Evolutionary conservation across 2,329 filamentous ascomycete genomes (phyloP), one percentile per base, ranked within the genome.

Genomic region (Leptosphaerulina australis): DNA sequence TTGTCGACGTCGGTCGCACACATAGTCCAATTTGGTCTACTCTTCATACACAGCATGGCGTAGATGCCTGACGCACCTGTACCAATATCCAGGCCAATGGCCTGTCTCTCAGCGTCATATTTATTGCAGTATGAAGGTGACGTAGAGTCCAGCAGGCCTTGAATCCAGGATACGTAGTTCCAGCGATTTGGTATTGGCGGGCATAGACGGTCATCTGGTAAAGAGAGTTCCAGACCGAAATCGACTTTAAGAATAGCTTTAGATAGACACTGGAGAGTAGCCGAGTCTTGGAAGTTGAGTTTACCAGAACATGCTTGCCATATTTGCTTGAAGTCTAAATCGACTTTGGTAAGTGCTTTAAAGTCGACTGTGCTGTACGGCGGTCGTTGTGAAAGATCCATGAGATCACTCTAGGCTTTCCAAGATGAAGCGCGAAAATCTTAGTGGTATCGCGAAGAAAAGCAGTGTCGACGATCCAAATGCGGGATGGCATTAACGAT

Each of bases 21-120:
- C 63, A 74, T 71, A 4, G 53, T 55, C 92, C 92, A 97, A 3
- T 70, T 73, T 1, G 82, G 79, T 0, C 89, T 81, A 51, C 88
- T 83, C 0, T 79, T 72, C 60, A 88, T 90, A 15, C 86, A 90
- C 1, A 99, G 80, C 1, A 97, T 81, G 2, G 92, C 88, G 67
- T 97, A 99, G 62, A 99, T 96, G 62, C 88, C 88, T 60, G 90
- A 95, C 12, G 93, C 90, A 2, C 94, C 94, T 1, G 91, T 95
- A 30, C 94, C 94, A 55, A 97, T 87, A 60, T 96, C 92, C 2
- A 96, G 74, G 0, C 93, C 92, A 0, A 81, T 69, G 2, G 91
- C 77, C 31, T 79, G 74, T n/a, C 82, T 75, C 2, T 80, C 74
- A 0, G 76, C 69, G 14, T 66, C 61, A 53, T 72, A 87, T 0